Base-by-base conservation (phyloP, 805 yeast genomes). In the Metschnikowia bowlesiae region DNA sequence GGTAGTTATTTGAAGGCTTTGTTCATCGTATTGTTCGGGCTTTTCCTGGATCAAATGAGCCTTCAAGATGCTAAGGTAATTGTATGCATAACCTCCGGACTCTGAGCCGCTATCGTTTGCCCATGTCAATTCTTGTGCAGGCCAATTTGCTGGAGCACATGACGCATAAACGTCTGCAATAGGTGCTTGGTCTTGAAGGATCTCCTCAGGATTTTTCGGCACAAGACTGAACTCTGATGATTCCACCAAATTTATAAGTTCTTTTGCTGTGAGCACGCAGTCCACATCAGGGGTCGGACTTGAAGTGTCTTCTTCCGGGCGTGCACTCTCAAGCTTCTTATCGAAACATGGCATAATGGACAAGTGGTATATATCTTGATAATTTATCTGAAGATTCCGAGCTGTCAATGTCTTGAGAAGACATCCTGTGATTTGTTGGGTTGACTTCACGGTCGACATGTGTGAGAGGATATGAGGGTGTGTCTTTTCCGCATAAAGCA, bases 311-410 rank as follows among this genome's bases (percentile, higher is more conserved):
- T 49, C 40, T 56, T 89, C 96, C 0, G 87, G 84, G 53, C 98
- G 76, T 3, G 96, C 90, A 29, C 97, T 94, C 70, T 94, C 99
- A 39, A 91, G 76, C 66, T 94, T 94, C 69, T 94, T 94, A 66
- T 94, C 99, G 65, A 94, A 94, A 61, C 98, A 92, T 1, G 99
- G 98, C 98, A 92, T 92, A 18, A 94, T 74, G 7, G 94, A 80
- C 48, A 94, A 68, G 65, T 92, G 97, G 62, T 89, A 94, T 0
- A 90, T 69, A 2, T 78, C 60, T 0, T 70, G 62, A 10, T 71
- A 62, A 14, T 63, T 18, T 66, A 69, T 57, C 4, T 46, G 43
- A 8, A 62, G 54, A 14, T 70, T 70, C n/a, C 55, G 46, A 1
- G 75, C 61, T 2, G 72, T 63, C 26, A 83, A 62, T 14, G 74